Evolutionary conservation across 768 basidiomycete genomes (phyloP).

Genomic region (Harrya chromipes): DNA sequence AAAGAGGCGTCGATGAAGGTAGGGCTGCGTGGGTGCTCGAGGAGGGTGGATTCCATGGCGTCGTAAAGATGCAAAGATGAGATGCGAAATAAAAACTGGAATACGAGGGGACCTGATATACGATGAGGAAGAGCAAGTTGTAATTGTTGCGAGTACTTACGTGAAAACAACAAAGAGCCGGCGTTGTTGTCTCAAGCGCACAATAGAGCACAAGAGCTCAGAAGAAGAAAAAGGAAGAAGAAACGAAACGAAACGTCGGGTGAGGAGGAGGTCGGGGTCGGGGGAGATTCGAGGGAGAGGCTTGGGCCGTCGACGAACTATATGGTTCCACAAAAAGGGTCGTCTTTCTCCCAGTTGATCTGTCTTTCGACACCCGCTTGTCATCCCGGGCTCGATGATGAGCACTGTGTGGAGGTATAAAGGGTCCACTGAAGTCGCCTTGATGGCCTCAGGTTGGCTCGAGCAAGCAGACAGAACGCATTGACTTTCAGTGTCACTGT

Average conservation of each 20-base stretch:
- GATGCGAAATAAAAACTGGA: conserved; percentile 34
- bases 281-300: conserved; percentile 18
- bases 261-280: conserved; percentile 35
- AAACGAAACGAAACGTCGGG: conserved; percentile 38
- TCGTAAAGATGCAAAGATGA: conserved; percentile 36
- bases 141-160: conserved; percentile 22
- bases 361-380: too few relatives aligned
- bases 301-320: too few relatives aligned
- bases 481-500: too few relatives aligned
- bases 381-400: too few relatives aligned
- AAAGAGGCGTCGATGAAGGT: conserved; percentile 49
- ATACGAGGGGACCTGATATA: conserved; percentile 30
- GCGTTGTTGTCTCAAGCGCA: conserved; percentile 31
- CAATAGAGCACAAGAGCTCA: conserved; percentile 32
- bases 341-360: too few relatives aligned
- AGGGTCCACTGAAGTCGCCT: too few relatives aligned
- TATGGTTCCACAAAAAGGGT: too few relatives aligned
- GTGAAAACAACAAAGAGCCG: conserved; percentile 31
- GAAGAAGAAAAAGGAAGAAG: conserved; percentile 21
- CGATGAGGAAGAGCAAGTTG: not conserved
- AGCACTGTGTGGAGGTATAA: too few relatives aligned
- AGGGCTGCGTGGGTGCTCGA: conserved; percentile 50
- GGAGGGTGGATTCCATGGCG: conserved; percentile 48
- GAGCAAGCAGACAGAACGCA: too few relatives aligned
- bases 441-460: too few relatives aligned